These are phyloP conservation scores for Ceratocystis lukuohia DNA, from an alignment of 2,329 filamentous ascomycete species.

Conservation along the genomic window DNA sequence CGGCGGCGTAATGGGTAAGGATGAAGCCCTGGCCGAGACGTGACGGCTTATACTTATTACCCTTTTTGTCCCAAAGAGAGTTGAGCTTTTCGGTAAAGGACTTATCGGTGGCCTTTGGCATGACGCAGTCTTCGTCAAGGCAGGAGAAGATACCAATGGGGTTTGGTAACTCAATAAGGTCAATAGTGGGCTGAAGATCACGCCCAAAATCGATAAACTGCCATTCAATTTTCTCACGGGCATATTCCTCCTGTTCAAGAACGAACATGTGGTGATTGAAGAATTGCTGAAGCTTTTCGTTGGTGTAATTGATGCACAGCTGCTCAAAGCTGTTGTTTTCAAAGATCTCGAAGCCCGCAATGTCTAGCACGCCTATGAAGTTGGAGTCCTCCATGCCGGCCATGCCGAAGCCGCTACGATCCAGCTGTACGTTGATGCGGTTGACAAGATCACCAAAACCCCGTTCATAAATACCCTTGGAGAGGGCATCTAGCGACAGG, in stretches of 20 bases:
- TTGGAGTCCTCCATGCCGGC: slow-evolving; percentile 65
- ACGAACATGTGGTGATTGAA: slow-evolving; percentile 99
- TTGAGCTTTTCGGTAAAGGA: slow-evolving; percentile 98
- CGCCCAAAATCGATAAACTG: slow-evolving; percentile 98
- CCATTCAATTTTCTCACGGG: slow-evolving; percentile 96
- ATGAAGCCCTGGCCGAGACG: slow-evolving; percentile 85
- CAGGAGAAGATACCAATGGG: slow-evolving; percentile 98
- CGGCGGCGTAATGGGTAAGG: slow-evolving; percentile 91
- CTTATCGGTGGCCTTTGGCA: slow-evolving; percentile 96
- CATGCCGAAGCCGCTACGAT: slow-evolving; percentile 66
- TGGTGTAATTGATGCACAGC: slow-evolving; percentile 98
- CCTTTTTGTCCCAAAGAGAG: slow-evolving; percentile 90
- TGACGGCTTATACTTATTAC: slow-evolving; percentile 79
- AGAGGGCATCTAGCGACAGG: slow-evolving; percentile 74
- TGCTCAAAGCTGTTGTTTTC: slow-evolving; percentile 98
- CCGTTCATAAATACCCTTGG: slow-evolving; percentile 96
- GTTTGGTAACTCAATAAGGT: slow-evolving; percentile 89
- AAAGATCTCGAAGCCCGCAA: slow-evolving; percentile 98
- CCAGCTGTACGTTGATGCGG: slow-evolving; percentile 82
- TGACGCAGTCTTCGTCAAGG: slow-evolving; percentile 92
- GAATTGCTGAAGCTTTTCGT: slow-evolving; percentile 97
- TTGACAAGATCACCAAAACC: slow-evolving; percentile 85
- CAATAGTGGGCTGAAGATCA: slow-evolving; percentile 92
- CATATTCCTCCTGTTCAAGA: slow-evolving; percentile 94
- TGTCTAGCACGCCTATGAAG: slow-evolving; percentile 97